Evolutionary conservation across 768 basidiomycete species (phyloP).

Genomic region (Sporobolomyces roseus): DNA sequence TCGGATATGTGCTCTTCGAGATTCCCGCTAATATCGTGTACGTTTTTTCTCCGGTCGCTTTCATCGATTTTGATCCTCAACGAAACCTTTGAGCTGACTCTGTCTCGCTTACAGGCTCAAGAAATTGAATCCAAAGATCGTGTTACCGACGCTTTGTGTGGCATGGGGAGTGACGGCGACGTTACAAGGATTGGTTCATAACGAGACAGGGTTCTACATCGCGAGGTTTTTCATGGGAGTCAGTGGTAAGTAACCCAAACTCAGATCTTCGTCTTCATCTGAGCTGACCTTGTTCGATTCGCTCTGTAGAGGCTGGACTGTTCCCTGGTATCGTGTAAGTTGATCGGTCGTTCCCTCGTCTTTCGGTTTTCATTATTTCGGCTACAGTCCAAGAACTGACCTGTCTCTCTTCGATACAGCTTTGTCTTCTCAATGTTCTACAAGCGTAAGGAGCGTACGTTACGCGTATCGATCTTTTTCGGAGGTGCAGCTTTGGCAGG

Average conservation of each 20-base stretch:
- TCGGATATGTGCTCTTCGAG: constrained; percentile 35
- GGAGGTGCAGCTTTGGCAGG: constrained; percentile 56
- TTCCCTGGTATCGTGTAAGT: constrained; percentile 5
- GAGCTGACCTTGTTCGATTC: not conserved
- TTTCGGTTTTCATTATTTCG: not conserved
- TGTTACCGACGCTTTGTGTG: constrained; percentile 62
- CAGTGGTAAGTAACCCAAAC: not conserved
- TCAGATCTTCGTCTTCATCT: not conserved
- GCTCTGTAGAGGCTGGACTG: not conserved
- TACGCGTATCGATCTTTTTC: constrained; percentile 65
- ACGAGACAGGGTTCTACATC: constrained; percentile 54
- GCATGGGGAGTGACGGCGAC: constrained; percentile 48
- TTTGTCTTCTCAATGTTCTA: constrained; percentile 54
- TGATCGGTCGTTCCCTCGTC: too few relatives aligned
- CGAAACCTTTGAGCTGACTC: not conserved
- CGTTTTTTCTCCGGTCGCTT: not conserved
- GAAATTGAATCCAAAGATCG: constrained; percentile 59
- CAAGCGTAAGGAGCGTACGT: constrained; percentile 58
- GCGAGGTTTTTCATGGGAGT: constrained; percentile 52
- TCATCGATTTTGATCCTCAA: not conserved
- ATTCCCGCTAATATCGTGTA: constrained; percentile 31
- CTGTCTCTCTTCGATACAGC: not conserved
- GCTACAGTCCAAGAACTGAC: not conserved
- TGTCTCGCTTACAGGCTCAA: constrained; percentile 50
- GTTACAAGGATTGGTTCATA: constrained; percentile 58